These are phyloP conservation scores for Picea mariana DNA, from an alignment of 83 land plant genomes.

Conservation along the genomic window DNA sequence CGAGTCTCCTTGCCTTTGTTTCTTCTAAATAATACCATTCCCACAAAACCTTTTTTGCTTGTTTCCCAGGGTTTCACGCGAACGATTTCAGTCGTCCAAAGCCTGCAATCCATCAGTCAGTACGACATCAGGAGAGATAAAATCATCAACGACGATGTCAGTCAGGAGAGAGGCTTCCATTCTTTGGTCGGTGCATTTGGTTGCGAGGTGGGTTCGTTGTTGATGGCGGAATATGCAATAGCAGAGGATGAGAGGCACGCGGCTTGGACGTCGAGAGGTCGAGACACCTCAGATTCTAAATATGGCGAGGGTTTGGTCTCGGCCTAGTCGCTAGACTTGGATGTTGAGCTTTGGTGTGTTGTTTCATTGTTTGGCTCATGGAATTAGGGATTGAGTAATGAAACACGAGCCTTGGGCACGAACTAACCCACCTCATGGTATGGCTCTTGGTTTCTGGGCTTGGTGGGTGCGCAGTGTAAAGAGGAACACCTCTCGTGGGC, in stretches of 20 bases:
- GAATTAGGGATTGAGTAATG: too few species aligned
- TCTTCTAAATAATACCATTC: neutral
- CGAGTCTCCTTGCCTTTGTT: neutral
- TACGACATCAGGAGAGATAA: neutral
- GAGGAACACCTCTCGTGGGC: too few species aligned
- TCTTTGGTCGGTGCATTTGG: constrained; percentile 18
- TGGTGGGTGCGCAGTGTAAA: too few species aligned
- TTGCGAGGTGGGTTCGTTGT: constrained; percentile 15
- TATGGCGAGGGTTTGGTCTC: too few species aligned
- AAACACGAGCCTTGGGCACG: too few species aligned
- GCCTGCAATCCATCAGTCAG: neutral
- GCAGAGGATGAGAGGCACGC: constrained; percentile 24
- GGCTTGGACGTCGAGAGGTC: neutral
- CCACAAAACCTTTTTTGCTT: neutral
- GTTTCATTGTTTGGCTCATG: too few species aligned
- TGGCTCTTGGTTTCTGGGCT: too few species aligned
- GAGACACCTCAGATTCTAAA: too few species aligned
- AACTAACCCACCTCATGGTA: too few species aligned
- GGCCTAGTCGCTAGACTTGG: too few species aligned
- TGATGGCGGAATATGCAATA: constrained; percentile 29
- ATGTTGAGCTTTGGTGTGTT: too few species aligned
- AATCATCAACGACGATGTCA: neutral
- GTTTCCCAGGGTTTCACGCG: neutral
- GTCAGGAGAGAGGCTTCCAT: constrained; percentile 9
- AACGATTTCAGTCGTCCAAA: neutral